Base-by-base conservation (phyloP, 306 rosid species). In the Vigna nakashimae region DNA sequence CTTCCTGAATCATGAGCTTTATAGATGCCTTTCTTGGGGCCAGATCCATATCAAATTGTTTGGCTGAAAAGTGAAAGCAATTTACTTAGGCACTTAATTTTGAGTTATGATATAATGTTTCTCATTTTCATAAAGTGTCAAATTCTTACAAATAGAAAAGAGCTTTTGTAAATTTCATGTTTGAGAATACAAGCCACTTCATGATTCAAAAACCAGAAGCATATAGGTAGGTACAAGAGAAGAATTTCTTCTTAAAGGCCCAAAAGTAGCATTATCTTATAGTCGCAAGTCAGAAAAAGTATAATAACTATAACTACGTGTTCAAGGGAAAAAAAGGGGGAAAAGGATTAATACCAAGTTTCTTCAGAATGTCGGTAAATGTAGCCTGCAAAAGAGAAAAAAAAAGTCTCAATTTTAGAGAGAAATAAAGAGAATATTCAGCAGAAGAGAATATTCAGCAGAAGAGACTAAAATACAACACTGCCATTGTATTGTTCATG, bases 351-450 rank as follows among this genome's bases (percentile, higher is more conserved):
- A 13, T 82, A 95, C 98, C 98, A 4, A 95, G 97, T 79, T 78
- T 85, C 88, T 92, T 95, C 88, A 95, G 91, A 84, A 95, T 95
- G 86, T 95, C 98, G 0, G 98, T 95, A 86, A 95, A 95, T 75
- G 98, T 95, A 55, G 98, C 98, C 98, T 95, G 93, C 98, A 80
- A 76, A 46, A 40, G 11, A 8, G 45, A 9, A 9, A 2, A 57
- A 30, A 49, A 69, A 46, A 4, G 20, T 32, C 10, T n/a, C 5
- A 86, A 52, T 34, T 74, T 55, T 40, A 49, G 56, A 6, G 3
- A 65, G 9, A 49, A 58, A 11, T 12, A 46, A 7, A 52, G 6
- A 46, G 59, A 22, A 71, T 15, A 57, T 56, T 59, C 32, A 10
- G 36, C 7, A 20, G 42, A 60, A 28, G 49, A 52, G 28, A 55